Conservation (phyloP, 1,139 yeast genomes). For the Geotrichum phurueaensis region DNA sequence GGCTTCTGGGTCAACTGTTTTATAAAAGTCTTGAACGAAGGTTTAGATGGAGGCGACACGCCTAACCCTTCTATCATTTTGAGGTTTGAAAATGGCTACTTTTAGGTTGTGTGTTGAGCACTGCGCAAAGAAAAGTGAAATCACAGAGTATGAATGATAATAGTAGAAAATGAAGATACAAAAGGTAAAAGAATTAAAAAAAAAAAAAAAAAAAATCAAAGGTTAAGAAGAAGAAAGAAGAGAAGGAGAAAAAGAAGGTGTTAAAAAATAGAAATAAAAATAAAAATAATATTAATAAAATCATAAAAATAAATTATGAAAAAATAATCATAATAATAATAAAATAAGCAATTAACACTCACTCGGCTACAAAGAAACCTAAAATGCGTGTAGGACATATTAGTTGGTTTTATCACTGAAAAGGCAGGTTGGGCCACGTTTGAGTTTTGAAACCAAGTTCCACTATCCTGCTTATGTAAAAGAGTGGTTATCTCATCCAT, state of each 20-base stretch:
- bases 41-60: constrained; percentile 33
- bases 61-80: constrained; percentile 13
- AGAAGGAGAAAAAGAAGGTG: constrained; percentile 26
- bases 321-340: constrained; percentile 9
- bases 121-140: not conserved
- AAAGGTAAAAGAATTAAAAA: constrained; percentile 28
- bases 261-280: constrained; percentile 20
- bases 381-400: too few species aligned
- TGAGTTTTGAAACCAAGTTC: not conserved
- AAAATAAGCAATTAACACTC: not conserved
- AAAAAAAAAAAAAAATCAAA: constrained; percentile 21
- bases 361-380: not conserved
- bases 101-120: not conserved
- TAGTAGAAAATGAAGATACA: constrained; percentile 24
- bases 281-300: constrained; percentile 15
- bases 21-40: constrained; percentile 41
- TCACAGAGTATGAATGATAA: constrained; percentile 16
- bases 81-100: not conserved
- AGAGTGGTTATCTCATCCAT: not conserved
- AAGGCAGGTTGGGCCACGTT: too few species aligned
- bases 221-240: constrained; percentile 21
- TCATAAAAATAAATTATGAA: not conserved
- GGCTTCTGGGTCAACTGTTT: constrained; percentile 37
- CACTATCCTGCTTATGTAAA: not conserved
- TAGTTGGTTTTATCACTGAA: too few species aligned